Evolutionary conservation across 495 filamentous ascomycete species (phyloP), one percentile per base, ranked within the genome.

Genomic region (Xylaria palmicola): DNA sequence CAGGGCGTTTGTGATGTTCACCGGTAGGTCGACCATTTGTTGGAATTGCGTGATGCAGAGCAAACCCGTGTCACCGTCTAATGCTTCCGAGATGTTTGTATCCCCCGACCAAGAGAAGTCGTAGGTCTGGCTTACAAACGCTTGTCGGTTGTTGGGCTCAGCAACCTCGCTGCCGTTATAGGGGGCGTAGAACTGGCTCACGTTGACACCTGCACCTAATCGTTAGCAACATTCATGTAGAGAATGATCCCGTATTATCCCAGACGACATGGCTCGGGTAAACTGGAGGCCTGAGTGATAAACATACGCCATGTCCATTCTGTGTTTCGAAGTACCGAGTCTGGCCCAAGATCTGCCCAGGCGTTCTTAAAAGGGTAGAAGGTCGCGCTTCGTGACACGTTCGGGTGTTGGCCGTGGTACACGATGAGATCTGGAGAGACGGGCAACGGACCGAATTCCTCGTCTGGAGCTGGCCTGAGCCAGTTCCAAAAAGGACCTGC

Each of bases 281-380:
- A 22, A 26, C 6, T 45, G 12, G 12, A 20, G 6, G 19, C 8
- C 20, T 45, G 43, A 9, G 43, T 26, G 24, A 30, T n/a, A 26
- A 5, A 49, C 45, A 49, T 49, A 49, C 45, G 45, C 45, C 45
- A 49, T 7, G 45, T 30, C 45, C 26, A 49, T 49, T 49, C 45
- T 30, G 45, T 15, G 45, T 49, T 30, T 30, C 45, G 45, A 49
- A 49, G 45, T n/a, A 49, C 45, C 22, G 26, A 27, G 26, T 29
- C 45, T 49, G 45, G 15, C 26, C 45, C n/a, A 19, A 49, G 45
- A 22, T 17, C 24, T 30, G 4, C 45, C 45, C 45, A 49, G 13
- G 13, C 19, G 6, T 43, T 17, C n/a, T 43, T 12, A 15, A 43
- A 43, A 17, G 39, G 39, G 6, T 43, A 4, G 39, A 43, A 43